Conservation (phyloP, 2,329 filamentous ascomycete genomes). For the Verticillium zaregamsianum region DNA sequence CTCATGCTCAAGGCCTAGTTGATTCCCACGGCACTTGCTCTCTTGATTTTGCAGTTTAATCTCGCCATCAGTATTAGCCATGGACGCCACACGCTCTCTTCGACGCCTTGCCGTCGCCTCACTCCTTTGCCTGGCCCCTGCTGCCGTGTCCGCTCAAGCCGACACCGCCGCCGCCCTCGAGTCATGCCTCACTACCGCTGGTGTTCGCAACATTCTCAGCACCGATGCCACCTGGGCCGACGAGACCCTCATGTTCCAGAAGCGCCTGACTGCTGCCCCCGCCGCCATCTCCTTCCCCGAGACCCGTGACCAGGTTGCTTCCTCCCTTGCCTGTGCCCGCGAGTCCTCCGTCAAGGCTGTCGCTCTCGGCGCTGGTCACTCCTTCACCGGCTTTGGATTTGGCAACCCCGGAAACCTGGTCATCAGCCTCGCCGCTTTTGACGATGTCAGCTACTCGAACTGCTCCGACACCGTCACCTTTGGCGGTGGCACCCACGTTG, state of each 20-base stretch:
- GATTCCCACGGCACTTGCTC: not conserved
- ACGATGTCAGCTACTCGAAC: slow-evolving; percentile 6
- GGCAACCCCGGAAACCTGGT: slow-evolving; percentile 10
- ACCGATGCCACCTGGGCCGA: slow-evolving; percentile 8
- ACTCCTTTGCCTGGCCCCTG: slow-evolving; percentile 8
- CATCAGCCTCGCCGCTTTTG: slow-evolving; percentile 13
- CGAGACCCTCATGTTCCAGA: slow-evolving; percentile 11
- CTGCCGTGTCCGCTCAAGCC: slow-evolving; percentile 7
- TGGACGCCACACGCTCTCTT: slow-evolving; percentile 11
- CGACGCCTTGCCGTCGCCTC: slow-evolving; percentile 12
- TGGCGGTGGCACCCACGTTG: slow-evolving; percentile 10
- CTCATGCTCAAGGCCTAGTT: not conserved
- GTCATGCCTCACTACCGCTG: slow-evolving; percentile 9
- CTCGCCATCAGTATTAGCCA: slow-evolving; percentile 1
- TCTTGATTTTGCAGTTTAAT: not conserved
- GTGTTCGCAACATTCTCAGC: slow-evolving; percentile 11
- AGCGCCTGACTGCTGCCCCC: slow-evolving; percentile 11
- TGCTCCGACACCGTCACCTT: slow-evolving; percentile 9
- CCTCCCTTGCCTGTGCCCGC: slow-evolving; percentile 11
- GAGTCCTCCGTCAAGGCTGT: slow-evolving; percentile 9
- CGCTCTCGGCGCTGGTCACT: slow-evolving; percentile 10
- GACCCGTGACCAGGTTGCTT: slow-evolving; percentile 10
- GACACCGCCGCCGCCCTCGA: slow-evolving; percentile 8
- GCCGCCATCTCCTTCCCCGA: slow-evolving; percentile 12
- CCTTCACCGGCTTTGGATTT: slow-evolving; percentile 12